Conservation (phyloP, 2,329 filamentous ascomycete genomes). For the Fusarium pseudonygamai region DNA sequence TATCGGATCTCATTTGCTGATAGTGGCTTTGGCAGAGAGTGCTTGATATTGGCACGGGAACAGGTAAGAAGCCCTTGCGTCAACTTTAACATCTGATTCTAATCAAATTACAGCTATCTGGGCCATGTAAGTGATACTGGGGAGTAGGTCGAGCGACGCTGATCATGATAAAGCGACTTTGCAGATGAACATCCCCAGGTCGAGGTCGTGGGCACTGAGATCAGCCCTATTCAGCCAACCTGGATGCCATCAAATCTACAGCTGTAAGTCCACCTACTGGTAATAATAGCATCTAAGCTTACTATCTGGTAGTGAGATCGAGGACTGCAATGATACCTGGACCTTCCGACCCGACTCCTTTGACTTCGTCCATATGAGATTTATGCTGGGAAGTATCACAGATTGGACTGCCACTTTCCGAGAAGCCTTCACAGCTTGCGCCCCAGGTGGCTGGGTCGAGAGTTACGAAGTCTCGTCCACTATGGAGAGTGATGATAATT, state of each 20-base stretch:
- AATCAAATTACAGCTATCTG: not conserved
- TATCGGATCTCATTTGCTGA: not conserved
- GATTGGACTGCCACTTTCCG: not conserved
- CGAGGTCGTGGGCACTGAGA: constrained; percentile 21
- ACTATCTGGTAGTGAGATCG: not conserved
- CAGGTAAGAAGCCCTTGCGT: not conserved
- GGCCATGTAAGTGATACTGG: not conserved
- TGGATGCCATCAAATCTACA: constrained; percentile 16
- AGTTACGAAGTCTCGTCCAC: constrained; percentile 4
- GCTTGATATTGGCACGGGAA: constrained; percentile 11
- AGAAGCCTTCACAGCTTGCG: not conserved
- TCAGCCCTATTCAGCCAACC: constrained; percentile 16
- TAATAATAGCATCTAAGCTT: rapidly evolving
- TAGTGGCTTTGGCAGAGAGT: not conserved
- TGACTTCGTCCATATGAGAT: constrained; percentile 13
- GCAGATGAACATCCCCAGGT: constrained; percentile 14
- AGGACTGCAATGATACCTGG: constrained; percentile 7
- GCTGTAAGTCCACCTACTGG: not conserved
- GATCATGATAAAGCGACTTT: constrained; percentile 2
- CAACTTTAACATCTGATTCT: not conserved
- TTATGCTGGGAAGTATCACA: constrained; percentile 13
- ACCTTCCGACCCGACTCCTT: not conserved
- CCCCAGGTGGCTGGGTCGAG: constrained; percentile 2
- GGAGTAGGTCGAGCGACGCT: rapidly evolving
- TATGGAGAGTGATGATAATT: constrained; percentile 11